Percentiles rank a stretch among this genome's conserved stretches.
phyloP scores from a whole-genome alignment of 345 rosid genomes.

The Laguncularia racemosa region DNA sequence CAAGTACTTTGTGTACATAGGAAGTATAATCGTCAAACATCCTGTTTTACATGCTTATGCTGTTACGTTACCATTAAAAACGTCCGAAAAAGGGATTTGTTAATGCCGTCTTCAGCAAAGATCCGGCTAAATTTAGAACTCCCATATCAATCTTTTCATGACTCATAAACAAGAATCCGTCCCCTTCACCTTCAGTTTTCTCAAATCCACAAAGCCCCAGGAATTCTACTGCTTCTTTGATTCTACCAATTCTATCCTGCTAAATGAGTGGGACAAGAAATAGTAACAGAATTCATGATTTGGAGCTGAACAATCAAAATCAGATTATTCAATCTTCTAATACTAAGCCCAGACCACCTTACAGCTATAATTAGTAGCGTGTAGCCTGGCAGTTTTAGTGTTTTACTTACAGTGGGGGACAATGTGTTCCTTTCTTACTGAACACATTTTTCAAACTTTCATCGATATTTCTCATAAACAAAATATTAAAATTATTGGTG shows the following conservation, averaged over 20 bases:
- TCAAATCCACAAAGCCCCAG: constrained; percentile 84
- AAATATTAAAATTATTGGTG: neutral
- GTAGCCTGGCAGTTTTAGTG: too few species aligned
- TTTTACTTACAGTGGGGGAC: too few species aligned
- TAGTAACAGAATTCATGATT: neutral
- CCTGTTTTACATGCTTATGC: neutral
- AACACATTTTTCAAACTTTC: too few species aligned
- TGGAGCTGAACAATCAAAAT: too few species aligned
- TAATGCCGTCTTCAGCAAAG: constrained; percentile 44
- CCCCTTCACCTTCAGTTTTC: constrained; percentile 42
- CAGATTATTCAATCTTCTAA: too few species aligned
- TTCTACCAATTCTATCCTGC: constrained; percentile 59
- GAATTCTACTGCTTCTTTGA: constrained; percentile 56
- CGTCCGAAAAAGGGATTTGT: constrained; percentile 77
- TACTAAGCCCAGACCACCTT: too few species aligned
- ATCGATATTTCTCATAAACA: neutral
- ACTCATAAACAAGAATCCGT: constrained; percentile 42
- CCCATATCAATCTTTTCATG: constrained; percentile 33
- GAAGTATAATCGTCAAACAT: neutral
- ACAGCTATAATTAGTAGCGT: too few species aligned
- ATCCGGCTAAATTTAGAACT: constrained; percentile 44
- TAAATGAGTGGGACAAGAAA: neutral
- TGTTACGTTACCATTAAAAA: too few species aligned
- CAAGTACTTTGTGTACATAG: too few species aligned
- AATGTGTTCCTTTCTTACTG: neutral